Evolutionary conservation across 2,329 filamentous ascomycete genomes (phyloP).

Genomic region (Fusarium tupiense): DNA sequence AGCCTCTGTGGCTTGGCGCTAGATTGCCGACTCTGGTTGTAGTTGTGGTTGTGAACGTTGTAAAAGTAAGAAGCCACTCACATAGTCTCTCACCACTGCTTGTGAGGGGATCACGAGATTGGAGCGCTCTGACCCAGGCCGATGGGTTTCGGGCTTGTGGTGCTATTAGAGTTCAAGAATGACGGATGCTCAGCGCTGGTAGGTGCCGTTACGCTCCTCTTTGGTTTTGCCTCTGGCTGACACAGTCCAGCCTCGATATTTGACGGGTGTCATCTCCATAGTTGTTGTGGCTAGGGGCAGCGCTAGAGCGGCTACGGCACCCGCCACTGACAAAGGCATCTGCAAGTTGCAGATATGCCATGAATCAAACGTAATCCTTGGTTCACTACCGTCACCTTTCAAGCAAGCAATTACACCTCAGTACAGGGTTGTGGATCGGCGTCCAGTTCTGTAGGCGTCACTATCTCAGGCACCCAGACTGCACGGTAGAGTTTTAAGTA

Average conservation of each 20-base stretch:
- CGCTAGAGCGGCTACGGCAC: constrained; percentile 44
- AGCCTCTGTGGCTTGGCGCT: constrained; percentile 30
- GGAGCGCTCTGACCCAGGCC: constrained; percentile 42
- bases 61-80: constrained; percentile 42
- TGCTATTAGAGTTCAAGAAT: constrained; percentile 40
- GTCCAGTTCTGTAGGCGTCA: constrained; percentile 8
- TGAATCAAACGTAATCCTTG: constrained; percentile 35
- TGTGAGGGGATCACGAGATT: constrained; percentile 41
- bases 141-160: constrained; percentile 41
- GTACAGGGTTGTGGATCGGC: constrained; percentile 27
- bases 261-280: constrained; percentile 42
- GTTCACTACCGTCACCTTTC: constrained; percentile 24
- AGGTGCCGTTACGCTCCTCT: constrained; percentile 29
- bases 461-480: background rate
- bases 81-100: constrained; percentile 18
- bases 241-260: constrained; percentile 30
- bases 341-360: constrained; percentile 31
- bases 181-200: constrained; percentile 30
- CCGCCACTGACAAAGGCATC: constrained; percentile 43
- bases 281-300: constrained; percentile 38
- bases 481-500: background rate
- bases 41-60: constrained; percentile 28
- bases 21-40: constrained; percentile 22
- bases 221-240: constrained; percentile 24
- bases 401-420: constrained; percentile 35